Evolutionary conservation across 495 filamentous ascomycete species (phyloP).

Genomic region (Penicillium lividum): DNA sequence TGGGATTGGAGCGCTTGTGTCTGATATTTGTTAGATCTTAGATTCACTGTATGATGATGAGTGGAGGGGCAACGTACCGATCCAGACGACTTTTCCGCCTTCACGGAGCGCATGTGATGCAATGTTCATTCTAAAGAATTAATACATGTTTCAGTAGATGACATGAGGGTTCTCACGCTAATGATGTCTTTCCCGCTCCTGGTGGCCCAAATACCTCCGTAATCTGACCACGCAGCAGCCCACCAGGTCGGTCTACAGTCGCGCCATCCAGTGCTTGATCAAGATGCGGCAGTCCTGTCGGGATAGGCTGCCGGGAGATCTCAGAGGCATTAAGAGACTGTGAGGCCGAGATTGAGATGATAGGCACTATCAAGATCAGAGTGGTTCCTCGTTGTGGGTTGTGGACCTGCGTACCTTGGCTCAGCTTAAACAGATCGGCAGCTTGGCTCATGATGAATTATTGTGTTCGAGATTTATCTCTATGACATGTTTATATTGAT

Average conservation of each 20-base stretch:
- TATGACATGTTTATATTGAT: background rate
- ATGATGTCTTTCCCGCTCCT: constrained; percentile 80
- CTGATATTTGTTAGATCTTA: constrained; percentile 27
- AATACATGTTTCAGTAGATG: background rate
- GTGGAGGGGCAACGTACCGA: constrained; percentile 60
- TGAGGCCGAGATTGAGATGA: constrained; percentile 87
- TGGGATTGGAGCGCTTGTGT: constrained; percentile 50
- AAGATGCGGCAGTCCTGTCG: constrained; percentile 66
- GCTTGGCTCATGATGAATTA: constrained; percentile 26
- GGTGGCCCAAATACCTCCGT: constrained; percentile 88
- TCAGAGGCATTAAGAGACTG: constrained; percentile 72
- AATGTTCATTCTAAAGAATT: constrained; percentile 62
- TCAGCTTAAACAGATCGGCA: constrained; percentile 35
- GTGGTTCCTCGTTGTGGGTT: background rate
- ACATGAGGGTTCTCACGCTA: constrained; percentile 59
- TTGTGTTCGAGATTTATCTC: background rate
- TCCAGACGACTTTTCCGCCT: constrained; percentile 75
- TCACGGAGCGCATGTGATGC: constrained; percentile 62
- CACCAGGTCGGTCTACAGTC: constrained; percentile 14
- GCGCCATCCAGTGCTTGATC: constrained; percentile 50
- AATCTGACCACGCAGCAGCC: constrained; percentile 75
- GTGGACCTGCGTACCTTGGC: constrained; percentile 27
- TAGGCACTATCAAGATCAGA: constrained; percentile 42
- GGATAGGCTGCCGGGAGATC: constrained; percentile 50
- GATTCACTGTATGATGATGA: background rate